Base-by-base conservation (phyloP, 2,329 filamentous ascomycete species). In the Hypoxylon sp. region DNA sequence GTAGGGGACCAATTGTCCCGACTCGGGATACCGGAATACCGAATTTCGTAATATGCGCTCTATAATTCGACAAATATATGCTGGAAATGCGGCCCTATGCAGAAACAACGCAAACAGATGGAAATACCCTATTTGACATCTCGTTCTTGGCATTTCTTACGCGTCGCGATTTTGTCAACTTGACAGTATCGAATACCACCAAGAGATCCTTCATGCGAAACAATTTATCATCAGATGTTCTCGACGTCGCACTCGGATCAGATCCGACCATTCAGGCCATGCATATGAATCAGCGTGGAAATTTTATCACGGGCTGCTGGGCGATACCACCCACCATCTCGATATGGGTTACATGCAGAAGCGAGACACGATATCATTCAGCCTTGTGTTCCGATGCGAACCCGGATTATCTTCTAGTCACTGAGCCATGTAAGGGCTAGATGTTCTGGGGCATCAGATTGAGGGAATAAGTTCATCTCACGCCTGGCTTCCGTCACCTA, bases 221-320 rank as follows among this genome's bases (percentile, higher is more conserved):
- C 8, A 4, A 51, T 9, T 47, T 30, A 57, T 21, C 21, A 51
- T 59, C 59, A 66, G 54, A 60, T 41, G 25, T 47, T n/a, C 43
- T 55, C 23, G 27, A 41, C 25, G 56, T 65, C 16, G 34, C 57
- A 68, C 34, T 60, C 54, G 56, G 65, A 52, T 47, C 43, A 46
- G 34, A 67, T 41, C 65, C 65, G 50, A 59, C 61, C 65, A 67
- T 58, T 61, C 52, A 64, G 14, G 21, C 39, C 55, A 37, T 52
- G 59, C 59, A 55, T 56, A 8, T n/a, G n/a, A 25, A 5, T 19
- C 41, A 39, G 37, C 61, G 21, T 58, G 55, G 50, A n/a, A 59
- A 47, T 23, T 27, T 43, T 43, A 52, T 48, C 50, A 46, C 41
- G 32, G 14, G 32, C 55, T 41, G 41, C 41, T 39, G 41, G 21